These are phyloP conservation scores for Solanum etuberosum DNA, from an alignment of 257 asterid species.

Conservation along the genomic window DNA sequence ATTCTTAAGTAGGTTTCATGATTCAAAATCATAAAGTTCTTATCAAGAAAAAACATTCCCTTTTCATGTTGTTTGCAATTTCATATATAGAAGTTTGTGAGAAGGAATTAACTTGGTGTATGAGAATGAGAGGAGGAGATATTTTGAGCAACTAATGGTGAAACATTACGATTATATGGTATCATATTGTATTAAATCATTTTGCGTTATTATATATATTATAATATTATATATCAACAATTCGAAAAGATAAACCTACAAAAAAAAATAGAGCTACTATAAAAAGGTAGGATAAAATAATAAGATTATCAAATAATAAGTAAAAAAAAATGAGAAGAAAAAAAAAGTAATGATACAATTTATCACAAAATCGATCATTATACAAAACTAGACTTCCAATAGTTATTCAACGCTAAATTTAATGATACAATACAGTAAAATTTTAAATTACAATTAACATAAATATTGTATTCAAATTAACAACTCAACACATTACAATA, in stretches of 20 bases:
- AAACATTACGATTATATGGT: neutral
- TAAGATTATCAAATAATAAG: too few relatives aligned
- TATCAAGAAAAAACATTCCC: neutral
- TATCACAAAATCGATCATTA: neutral
- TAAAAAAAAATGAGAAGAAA: neutral
- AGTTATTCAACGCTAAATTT: neutral
- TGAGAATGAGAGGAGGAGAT: too few relatives aligned
- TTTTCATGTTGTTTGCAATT: neutral
- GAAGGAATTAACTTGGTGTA: neutral
- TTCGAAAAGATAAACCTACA: neutral
- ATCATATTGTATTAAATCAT: neutral
- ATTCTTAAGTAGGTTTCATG: too few relatives aligned
- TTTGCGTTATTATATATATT: neutral
- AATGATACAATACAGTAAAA: neutral
- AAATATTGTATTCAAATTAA: neutral
- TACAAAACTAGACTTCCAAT: neutral
- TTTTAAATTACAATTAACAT: neutral
- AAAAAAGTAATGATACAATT: neutral
- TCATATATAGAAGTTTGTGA: neutral
- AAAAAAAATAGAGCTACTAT: neutral
- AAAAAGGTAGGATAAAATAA: too few relatives aligned
- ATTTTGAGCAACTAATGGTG: too few relatives aligned
- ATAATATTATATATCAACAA: neutral
- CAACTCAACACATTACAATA: neutral
- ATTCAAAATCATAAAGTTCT: neutral